These are phyloP conservation scores for Aaosphaeria arxii DNA, from an alignment of 2,329 filamentous ascomycete species.

Conservation along the genomic window DNA sequence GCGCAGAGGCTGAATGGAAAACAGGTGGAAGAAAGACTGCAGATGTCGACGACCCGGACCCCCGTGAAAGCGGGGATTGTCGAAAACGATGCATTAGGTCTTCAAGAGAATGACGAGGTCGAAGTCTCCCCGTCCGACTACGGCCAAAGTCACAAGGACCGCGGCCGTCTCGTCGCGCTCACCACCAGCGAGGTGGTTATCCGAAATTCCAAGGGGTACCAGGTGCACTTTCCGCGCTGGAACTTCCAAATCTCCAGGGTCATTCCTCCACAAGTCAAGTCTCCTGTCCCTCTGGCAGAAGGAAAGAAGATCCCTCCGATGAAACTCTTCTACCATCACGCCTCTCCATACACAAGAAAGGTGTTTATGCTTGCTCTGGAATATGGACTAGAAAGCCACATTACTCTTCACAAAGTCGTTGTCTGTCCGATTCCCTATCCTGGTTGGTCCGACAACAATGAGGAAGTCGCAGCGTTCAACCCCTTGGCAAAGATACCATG, in stretches of 20 bases:
- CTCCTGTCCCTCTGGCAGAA: not conserved
- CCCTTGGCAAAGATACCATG: constrained; percentile 31
- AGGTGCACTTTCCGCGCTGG: constrained; percentile 39
- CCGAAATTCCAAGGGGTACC: constrained; percentile 18
- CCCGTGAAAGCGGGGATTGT: constrained; percentile 23
- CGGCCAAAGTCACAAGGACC: constrained; percentile 24
- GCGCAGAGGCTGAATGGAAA: constrained; percentile 38
- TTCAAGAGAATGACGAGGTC: constrained; percentile 55
- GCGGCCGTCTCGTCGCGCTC: constrained; percentile 25
- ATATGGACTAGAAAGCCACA: constrained; percentile 17
- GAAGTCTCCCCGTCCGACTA: constrained; percentile 36
- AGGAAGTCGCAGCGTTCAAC: constrained; percentile 21
- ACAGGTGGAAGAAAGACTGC: constrained; percentile 34
- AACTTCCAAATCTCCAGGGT: constrained; percentile 31
- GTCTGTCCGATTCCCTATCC: constrained; percentile 23
- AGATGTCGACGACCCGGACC: constrained; percentile 48
- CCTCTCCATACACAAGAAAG: constrained; percentile 25
- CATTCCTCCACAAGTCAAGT: not conserved
- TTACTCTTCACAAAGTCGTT: constrained; percentile 27
- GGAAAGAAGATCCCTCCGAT: constrained; percentile 14
- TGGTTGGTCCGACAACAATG: constrained; percentile 30
- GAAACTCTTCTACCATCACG: constrained; percentile 29
- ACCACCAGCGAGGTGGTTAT: constrained; percentile 25
- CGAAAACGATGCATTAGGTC: constrained; percentile 51
- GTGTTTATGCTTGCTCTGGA: constrained; percentile 28